Evolutionary conservation across 805 yeast species (phyloP).

Genomic region (Torulaspora delbrueckii): DNA sequence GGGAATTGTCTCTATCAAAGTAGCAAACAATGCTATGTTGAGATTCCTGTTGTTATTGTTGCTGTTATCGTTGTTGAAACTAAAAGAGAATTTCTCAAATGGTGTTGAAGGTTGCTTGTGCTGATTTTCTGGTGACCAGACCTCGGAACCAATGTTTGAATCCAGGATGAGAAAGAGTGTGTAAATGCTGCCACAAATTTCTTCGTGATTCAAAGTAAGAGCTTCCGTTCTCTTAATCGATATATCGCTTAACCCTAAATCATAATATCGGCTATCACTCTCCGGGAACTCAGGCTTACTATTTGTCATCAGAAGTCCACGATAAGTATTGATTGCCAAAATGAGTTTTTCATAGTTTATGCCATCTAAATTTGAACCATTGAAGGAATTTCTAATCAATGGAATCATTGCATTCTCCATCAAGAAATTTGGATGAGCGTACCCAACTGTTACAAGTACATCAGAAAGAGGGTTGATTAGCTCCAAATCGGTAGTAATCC

Average conservation of each 20-base stretch:
- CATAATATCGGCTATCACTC: conserved; percentile 32
- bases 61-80: conserved; percentile 37
- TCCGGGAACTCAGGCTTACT: conserved; percentile 75
- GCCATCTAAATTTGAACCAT: conserved; percentile 54
- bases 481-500: conserved; percentile 64
- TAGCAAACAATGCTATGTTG: conserved; percentile 60
- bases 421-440: conserved; percentile 69
- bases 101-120: conserved; percentile 37
- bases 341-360: conserved; percentile 65
- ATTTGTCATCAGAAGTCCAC: conserved; percentile 62
- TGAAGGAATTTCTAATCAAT: conserved; percentile 56
- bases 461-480: conserved; percentile 65
- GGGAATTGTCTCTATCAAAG: conserved; percentile 67
- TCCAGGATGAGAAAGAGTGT: conserved; percentile 57
- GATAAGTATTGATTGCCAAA: conserved; percentile 65
- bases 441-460: conserved; percentile 72
- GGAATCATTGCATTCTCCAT: conserved; percentile 75
- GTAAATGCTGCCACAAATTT: conserved; percentile 56
- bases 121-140: conserved; percentile 36
- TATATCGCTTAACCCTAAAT: conserved; percentile 34
- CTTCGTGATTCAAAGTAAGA: conserved; percentile 53
- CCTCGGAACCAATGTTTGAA: conserved; percentile 48
- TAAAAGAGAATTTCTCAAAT: conserved; percentile 38
- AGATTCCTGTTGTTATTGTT: conserved; percentile 31
- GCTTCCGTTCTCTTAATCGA: conserved; percentile 30